A percentile compares a stretch with the other conserved stretches of the same genome.
Conservation (phyloP, 169 alveolate genomes). For the Cryptosporidium parvum region DNA sequence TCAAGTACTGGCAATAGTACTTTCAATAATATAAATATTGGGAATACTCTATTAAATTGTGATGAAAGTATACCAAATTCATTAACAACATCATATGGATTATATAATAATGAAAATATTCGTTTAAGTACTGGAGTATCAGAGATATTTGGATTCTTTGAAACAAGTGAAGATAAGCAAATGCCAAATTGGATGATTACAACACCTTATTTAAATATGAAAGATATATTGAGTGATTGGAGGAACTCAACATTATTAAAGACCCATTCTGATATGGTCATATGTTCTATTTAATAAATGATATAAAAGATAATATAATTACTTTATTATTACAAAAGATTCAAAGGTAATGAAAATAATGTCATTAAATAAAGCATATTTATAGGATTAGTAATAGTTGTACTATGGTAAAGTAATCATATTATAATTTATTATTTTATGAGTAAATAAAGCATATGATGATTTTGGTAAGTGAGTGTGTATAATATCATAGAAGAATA, state of each 20-base stretch:
- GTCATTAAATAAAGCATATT: too few relatives aligned
- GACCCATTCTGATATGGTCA: conserved; percentile 50
- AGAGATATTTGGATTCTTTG: conserved; percentile 12
- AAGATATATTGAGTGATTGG: conserved; percentile 66
- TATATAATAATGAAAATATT: conserved; percentile 3
- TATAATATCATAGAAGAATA: too few relatives aligned
- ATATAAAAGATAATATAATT: not conserved
- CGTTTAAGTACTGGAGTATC: not conserved
- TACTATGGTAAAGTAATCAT: too few relatives aligned
- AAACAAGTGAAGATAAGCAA: conserved; percentile 37
- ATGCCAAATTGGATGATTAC: conserved; percentile 37
- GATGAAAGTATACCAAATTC: not conserved
- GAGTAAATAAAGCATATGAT: not conserved
- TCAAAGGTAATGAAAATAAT: too few relatives aligned
- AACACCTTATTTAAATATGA: conserved; percentile 56
- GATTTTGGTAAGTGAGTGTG: too few relatives aligned
- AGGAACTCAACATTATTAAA: conserved; percentile 49
- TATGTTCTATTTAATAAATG: conserved; percentile 29
- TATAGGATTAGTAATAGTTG: too few relatives aligned
- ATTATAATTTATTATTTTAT: too few relatives aligned
- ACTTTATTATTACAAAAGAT: not conserved
- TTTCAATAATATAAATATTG: not conserved
- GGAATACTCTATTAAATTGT: not conserved
- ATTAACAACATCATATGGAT: not conserved
- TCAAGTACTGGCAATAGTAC: not conserved